These are phyloP conservation scores for Solanum hybrid DNA, from an alignment of 305 asterid genomes.

Conservation along the genomic window DNA sequence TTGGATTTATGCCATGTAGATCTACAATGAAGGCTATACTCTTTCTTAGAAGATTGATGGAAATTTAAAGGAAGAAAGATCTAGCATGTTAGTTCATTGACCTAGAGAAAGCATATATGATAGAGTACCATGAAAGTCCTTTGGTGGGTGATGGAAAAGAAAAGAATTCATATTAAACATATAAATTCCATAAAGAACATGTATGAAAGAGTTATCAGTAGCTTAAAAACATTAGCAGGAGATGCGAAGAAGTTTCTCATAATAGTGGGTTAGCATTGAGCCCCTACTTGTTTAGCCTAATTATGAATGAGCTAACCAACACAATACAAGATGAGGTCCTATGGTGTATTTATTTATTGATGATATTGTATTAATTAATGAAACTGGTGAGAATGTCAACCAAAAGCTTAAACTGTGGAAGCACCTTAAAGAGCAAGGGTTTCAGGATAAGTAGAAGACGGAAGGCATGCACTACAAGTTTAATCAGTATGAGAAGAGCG, in stretches of 20 bases:
- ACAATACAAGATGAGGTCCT: not conserved
- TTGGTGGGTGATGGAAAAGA: not conserved
- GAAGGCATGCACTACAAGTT: not conserved
- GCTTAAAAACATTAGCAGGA: not conserved
- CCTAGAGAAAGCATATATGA: not conserved
- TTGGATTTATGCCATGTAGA: not conserved
- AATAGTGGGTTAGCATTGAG: not conserved
- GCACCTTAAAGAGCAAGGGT: not conserved
- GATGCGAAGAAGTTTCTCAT: not conserved
- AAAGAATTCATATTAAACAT: not conserved
- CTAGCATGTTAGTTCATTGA: not conserved
- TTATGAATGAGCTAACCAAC: not conserved
- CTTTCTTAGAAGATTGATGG: not conserved
- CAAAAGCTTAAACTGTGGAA: not conserved
- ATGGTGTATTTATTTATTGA: not conserved
- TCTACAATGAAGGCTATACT: not conserved
- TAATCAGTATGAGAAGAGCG: not conserved
- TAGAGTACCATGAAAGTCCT: not conserved
- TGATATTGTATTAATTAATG: no score
- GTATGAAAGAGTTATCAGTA: not conserved
- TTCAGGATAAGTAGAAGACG: not conserved
- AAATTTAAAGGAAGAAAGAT: not conserved
- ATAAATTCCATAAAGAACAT: not conserved
- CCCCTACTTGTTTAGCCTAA: not conserved
- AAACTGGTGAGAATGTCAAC: not conserved